A percentile compares a stretch with the other conserved stretches of the same genome.
phyloP scores from a whole-genome alignment of 139 green algal species.

The Chlorella sp. region DNA sequence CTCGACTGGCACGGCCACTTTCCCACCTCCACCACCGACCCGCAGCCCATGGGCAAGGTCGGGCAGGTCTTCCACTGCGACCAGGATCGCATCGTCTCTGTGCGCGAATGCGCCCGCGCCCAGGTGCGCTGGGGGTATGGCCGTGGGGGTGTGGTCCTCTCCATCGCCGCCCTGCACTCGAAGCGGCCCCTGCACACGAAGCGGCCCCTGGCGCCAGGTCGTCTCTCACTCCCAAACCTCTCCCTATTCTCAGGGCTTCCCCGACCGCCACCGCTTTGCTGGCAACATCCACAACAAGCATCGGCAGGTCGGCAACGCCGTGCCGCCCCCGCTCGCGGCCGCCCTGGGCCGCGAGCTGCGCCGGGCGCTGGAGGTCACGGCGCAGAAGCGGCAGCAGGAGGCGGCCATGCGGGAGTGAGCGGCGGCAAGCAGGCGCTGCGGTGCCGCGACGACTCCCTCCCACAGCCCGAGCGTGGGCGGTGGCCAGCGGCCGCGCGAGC shows the following conservation, averaged over 20 bases:
- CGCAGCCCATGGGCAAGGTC: constrained; percentile 98
- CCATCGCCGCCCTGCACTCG: neutral
- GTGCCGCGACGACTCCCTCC: too few relatives aligned
- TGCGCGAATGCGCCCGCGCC: constrained; percentile 93
- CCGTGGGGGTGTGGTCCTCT: neutral
- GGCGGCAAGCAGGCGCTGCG: too few relatives aligned
- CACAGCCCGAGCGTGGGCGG: too few relatives aligned
- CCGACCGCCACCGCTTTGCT: constrained; percentile 80
- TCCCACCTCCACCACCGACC: constrained; percentile 96
- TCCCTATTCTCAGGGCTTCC: constrained; percentile 77
- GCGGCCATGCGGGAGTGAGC: too few relatives aligned
- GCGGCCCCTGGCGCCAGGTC: neutral
- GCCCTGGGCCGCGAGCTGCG: constrained; percentile 80
- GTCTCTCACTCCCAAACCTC: neutral
- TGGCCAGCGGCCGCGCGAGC: too few relatives aligned
- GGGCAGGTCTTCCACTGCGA: constrained; percentile 96
- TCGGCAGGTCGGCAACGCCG: constrained; percentile 90
- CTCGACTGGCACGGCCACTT: constrained; percentile 95
- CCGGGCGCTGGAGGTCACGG: constrained; percentile 35
- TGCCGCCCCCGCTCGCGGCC: constrained; percentile 85
- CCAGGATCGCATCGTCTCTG: constrained; percentile 95
- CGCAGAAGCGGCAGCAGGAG: neutral
- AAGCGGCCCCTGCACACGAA: neutral
- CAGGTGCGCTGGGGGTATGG: constrained; percentile 74
- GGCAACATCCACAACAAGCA: constrained; percentile 87